These are phyloP conservation scores for Amesomyces nigricolor DNA, from an alignment of 2,329 filamentous ascomycete genomes.

Conservation along the genomic window DNA sequence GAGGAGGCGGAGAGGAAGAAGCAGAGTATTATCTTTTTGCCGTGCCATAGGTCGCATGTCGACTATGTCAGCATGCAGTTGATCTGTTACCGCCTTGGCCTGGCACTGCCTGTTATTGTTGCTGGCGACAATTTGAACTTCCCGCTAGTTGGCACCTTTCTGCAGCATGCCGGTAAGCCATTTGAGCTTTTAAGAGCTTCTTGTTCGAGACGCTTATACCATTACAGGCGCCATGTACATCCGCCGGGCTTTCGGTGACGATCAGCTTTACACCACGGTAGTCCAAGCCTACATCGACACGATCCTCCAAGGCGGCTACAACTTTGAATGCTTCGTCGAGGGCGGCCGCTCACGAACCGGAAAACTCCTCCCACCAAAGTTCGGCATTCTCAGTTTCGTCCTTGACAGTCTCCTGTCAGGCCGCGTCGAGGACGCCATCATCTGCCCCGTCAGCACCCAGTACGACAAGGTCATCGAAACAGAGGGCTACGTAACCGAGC, in stretches of 20 bases:
- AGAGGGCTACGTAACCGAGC: constrained; percentile 90
- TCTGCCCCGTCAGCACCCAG: constrained; percentile 93
- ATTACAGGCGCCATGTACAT: constrained; percentile 79
- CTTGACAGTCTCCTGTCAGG: constrained; percentile 86
- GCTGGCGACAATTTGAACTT: constrained; percentile 96
- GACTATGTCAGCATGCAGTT: constrained; percentile 94
- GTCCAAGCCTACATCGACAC: constrained; percentile 96
- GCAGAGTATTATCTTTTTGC: constrained; percentile 92
- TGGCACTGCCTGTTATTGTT: constrained; percentile 85
- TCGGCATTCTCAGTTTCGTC: constrained; percentile 88
- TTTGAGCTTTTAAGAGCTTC: too few relatives aligned
- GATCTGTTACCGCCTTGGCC: constrained; percentile 88
- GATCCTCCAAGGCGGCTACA: constrained; percentile 81
- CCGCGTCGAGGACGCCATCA: constrained; percentile 81
- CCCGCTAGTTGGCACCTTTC: constrained; percentile 78
- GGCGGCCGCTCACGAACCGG: constrained; percentile 88
- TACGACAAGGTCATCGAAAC: constrained; percentile 99
- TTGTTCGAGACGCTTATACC: background rate
- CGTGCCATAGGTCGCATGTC: constrained; percentile 90
- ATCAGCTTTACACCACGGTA: constrained; percentile 83
- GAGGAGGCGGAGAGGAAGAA: constrained; percentile 78
- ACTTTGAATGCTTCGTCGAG: constrained; percentile 97
- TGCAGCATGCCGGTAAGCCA: constrained; percentile 71
- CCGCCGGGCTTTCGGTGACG: constrained; percentile 83
- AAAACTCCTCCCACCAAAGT: constrained; percentile 89